phyloP scores from a whole-genome alignment of 441 rosid species.

The Omphalea diandra region DNA sequence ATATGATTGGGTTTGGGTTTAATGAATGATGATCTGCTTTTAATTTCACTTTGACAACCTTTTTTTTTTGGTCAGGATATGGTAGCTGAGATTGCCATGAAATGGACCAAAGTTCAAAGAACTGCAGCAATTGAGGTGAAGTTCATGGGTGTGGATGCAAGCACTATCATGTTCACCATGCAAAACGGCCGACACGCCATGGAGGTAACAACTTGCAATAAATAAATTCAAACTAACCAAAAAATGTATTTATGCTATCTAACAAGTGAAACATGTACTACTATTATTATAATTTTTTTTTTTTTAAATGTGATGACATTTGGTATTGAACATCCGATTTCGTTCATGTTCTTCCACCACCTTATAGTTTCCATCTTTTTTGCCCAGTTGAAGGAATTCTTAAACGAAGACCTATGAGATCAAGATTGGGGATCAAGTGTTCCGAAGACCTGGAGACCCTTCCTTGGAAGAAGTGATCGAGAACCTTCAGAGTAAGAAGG shows the following conservation, averaged over 20 bases:
- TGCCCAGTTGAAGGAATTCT: conserved; percentile 74
- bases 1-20: too few species aligned
- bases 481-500: conserved; percentile 36
- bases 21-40: too few species aligned
- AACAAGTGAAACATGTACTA: too few species aligned
- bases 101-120: conserved; percentile 68
- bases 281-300: too few species aligned
- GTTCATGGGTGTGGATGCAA: conserved; percentile 66
- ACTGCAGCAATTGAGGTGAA: conserved; percentile 69
- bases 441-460: conserved; percentile 79
- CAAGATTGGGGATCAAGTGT: conserved; percentile 72
- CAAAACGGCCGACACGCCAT: conserved; percentile 48
- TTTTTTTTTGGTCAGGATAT: too few species aligned
- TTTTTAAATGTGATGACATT: too few species aligned
- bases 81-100: conserved; percentile 63
- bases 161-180: conserved; percentile 84
- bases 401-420: conserved; percentile 81
- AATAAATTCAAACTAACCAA: too few species aligned
- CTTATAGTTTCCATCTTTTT: background rate
- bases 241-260: too few species aligned
- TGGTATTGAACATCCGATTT: background rate
- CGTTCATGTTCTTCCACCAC: background rate
- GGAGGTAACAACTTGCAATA: too few species aligned
- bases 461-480: conserved; percentile 60
- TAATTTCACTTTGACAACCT: too few species aligned